Conservation (phyloP, 768 basidiomycete genomes). For the Boletus pseudo-olivaceus region DNA sequence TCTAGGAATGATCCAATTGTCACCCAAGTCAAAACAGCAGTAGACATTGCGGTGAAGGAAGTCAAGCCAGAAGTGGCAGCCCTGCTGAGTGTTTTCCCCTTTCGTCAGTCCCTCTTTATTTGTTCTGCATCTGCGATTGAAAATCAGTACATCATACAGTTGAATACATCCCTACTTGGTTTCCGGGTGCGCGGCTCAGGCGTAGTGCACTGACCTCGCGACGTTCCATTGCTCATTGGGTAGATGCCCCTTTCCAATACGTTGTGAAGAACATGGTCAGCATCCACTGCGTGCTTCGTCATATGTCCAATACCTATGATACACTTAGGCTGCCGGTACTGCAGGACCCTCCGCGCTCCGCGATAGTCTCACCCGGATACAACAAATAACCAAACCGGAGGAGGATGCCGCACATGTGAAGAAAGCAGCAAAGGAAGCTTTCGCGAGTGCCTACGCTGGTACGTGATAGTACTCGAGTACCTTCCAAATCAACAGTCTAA, state of each 20-base stretch:
- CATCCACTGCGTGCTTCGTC: background rate
- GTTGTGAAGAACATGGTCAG: conserved; percentile 10
- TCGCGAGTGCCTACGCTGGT: conserved; percentile 12
- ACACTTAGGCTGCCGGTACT: conserved; percentile 8
- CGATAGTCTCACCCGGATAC: conserved; percentile 3
- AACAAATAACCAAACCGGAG: background rate
- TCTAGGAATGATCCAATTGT: conserved; percentile 10
- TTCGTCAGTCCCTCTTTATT: background rate
- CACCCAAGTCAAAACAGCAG: conserved; percentile 8
- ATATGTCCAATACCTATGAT: background rate
- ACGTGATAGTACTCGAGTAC: background rate
- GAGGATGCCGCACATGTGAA: background rate
- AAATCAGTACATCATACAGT: background rate
- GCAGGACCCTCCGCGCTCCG: conserved; percentile 11
- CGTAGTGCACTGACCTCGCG: conserved; percentile 2
- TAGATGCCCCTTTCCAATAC: conserved; percentile 12
- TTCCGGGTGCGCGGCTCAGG: conserved; percentile 10
- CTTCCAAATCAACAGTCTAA: background rate
- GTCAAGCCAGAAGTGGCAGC: conserved; percentile 9
- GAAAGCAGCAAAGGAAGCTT: conserved; percentile 7
- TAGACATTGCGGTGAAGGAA: conserved; percentile 2
- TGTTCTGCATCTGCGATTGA: background rate
- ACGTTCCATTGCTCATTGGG: background rate
- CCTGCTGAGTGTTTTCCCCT: conserved; percentile 1
- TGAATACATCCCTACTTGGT: conserved; percentile 5